These are phyloP conservation scores for Albophoma yamanashiensis DNA, from an alignment of 2,329 filamentous ascomycete genomes.

Conservation along the genomic window DNA sequence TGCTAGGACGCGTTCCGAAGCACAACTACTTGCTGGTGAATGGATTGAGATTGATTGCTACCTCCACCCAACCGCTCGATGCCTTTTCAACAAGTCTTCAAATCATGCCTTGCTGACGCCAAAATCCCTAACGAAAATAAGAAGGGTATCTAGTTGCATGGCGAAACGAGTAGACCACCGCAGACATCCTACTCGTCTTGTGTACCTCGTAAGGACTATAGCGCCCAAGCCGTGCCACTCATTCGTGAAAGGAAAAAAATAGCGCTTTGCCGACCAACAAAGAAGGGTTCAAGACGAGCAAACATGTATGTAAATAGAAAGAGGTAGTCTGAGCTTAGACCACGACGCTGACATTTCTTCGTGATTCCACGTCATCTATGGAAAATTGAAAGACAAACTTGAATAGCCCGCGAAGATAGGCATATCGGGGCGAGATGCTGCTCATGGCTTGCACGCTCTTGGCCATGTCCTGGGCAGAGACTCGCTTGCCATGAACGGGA, in stretches of 20 bases:
- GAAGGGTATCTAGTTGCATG: conserved; percentile 18
- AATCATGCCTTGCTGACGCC: not conserved
- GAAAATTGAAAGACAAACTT: conserved; percentile 76
- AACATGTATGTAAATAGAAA: not conserved
- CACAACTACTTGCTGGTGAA: not conserved
- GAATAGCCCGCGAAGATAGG: conserved; percentile 74
- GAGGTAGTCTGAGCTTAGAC: conserved; percentile 26
- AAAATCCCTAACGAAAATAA: not conserved
- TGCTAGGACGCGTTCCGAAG: not conserved
- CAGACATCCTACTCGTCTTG: not conserved
- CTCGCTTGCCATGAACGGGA: conserved; percentile 45
- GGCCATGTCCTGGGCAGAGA: conserved; percentile 65
- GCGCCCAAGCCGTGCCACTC: not conserved
- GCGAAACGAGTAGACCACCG: conserved; percentile 10
- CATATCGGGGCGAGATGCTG: conserved; percentile 55
- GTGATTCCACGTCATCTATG: conserved; percentile 62
- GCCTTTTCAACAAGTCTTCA: not conserved
- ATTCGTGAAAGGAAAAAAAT: too few relatives aligned
- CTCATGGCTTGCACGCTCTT: conserved; percentile 71
- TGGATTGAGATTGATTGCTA: not conserved
- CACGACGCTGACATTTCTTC: conserved; percentile 53
- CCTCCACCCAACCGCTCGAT: not conserved
- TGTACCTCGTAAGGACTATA: not conserved
- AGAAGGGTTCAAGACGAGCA: not conserved
- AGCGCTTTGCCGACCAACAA: not conserved